Conservation (phyloP, 1,284 basidiomycete species). For the Ganoderma sinense region DNA sequence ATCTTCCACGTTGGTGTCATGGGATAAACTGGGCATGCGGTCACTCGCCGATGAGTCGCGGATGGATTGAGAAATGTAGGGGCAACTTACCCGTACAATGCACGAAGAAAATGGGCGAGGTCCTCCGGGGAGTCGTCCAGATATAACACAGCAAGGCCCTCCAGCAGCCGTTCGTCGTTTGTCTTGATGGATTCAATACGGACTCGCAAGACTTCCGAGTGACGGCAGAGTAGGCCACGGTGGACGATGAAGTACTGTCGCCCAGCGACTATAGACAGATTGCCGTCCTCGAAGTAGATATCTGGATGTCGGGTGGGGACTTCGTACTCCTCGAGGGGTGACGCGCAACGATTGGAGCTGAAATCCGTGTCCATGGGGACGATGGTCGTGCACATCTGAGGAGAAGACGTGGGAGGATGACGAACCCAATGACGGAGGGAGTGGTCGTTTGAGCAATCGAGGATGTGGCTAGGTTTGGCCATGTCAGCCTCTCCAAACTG, state of each 20-base stretch:
- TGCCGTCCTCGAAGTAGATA: conserved; percentile 73
- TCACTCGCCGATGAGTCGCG: background rate
- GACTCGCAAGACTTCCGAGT: conserved; percentile 57
- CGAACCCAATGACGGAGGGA: background rate
- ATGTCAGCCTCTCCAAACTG: background rate
- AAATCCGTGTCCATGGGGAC: conserved; percentile 29
- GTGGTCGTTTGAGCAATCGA: background rate
- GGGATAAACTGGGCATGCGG: conserved; percentile 19
- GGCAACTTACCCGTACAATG: conserved; percentile 69
- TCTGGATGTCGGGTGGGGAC: conserved; percentile 53
- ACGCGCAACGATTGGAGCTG: conserved; percentile 40
- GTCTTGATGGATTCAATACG: conserved; percentile 29
- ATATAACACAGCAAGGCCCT: conserved; percentile 60
- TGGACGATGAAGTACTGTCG: conserved; percentile 72
- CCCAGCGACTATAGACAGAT: conserved; percentile 64
- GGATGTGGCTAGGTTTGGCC: background rate
- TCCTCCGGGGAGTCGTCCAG: conserved; percentile 61
- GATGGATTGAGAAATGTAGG: conserved; percentile 18
- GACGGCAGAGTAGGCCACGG: conserved; percentile 65
- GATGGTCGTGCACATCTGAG: conserved; percentile 6
- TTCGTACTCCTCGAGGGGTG: conserved; percentile 29
- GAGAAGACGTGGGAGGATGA: background rate
- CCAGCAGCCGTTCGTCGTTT: conserved; percentile 42
- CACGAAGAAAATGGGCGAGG: conserved; percentile 60
- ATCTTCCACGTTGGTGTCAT: conserved; percentile 53